Base-by-base conservation (phyloP, 441 rosid species). In the California macrophylla region DNA sequence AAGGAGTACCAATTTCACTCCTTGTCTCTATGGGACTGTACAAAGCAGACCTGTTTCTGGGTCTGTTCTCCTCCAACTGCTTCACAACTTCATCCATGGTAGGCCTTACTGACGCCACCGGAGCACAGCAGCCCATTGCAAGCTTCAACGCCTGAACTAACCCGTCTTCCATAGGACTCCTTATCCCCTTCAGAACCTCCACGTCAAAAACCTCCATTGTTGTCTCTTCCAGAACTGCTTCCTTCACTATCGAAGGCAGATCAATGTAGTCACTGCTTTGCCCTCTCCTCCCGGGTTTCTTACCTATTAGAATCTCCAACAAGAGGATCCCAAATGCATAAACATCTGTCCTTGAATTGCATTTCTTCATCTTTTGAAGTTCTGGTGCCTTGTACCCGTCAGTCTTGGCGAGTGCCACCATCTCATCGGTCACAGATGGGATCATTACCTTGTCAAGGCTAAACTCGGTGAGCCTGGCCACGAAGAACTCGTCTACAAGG, bases 41-140 rank as follows among this genome's bases (percentile, higher is more conserved):
- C 80, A 91, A 77, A 7, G 97, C 96, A 4, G 98, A 93, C 83
- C 93, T 78, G 81, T 93, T 93, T 79, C 98, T 85, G 3, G 98
- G 98, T 75, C 98, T 84, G 69, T 91, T 88, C 77, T 94, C 97
- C 66, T 94, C 98, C 78, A 94, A 74, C 78, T 89, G 98, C 86
- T 86, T 91, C 69, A 93, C 95, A 40, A 94, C 97, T 72, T 94
- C 98, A 66, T 94, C 97, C 92, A 91, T 94, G 40, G 94, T 75
- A 0, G 98, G 97, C 74, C 98, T 79, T 9, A 93, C 97, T 0
- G 97, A 73, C 29, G 93, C 84, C 64, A 90, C 98, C 0, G 98
- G 97, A 4, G 98, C 96, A 62, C 97, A 94, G 30, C 98, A 94
- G 20, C 98, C 98, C 98, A 94, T 94, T 2, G 97, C 97, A 3